Evolutionary conservation across 108 stramenopile genomes (phyloP), one percentile per base, ranked within the genome.

Genomic region (Fragilaria crotonensis): DNA sequence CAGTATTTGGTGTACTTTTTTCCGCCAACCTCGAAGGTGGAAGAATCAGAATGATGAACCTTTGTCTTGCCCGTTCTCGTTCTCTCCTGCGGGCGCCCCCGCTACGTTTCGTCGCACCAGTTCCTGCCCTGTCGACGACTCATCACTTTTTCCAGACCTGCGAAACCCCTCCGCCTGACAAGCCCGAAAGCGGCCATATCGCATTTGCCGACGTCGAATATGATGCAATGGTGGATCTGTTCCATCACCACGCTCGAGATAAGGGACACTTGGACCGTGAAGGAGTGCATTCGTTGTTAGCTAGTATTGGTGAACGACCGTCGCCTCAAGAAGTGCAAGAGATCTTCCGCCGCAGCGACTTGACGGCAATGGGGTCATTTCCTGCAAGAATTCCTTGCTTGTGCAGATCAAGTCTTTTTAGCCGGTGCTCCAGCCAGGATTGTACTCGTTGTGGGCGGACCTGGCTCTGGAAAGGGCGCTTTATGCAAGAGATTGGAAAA

Each of bases 401-500:
- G 62, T 4, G 59, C 61, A n/a, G 78, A 79, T 45, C 33, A 62
- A 22, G 63, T 85, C 32, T n/a, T n/a, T n/a, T 56, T 85, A 25
- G 69, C 72, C 28, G 84, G 79, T 19, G 49, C 74, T 26, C 84
- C 84, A 18, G 84, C 84, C 25, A 56, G 83, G 30, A 79, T 90
- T 32, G 80, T 97, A 33, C 68, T 97, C 27, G 89, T 97, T 2
- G 90, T 94, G 19, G 96, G 96, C 28, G 92, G 90, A 1, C 96
- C 96, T 1, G 96, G 94, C 25, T 75, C 80, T 4, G 96, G 96
- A 33, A 97, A 97, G 60, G 96, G 96, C 26, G 60, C 93, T 14
- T 68, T 89, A 25, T 75, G 80, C 48, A 77, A 79, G 21, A 57
- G 80, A 17, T 51, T 94, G 1, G 74, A 61, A 18, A 72, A 82